Evolutionary conservation across 345 rosid genomes (phyloP), one percentile per base, ranked within the genome.

Genomic region (rapeseed (Brassica napus)): DNA sequence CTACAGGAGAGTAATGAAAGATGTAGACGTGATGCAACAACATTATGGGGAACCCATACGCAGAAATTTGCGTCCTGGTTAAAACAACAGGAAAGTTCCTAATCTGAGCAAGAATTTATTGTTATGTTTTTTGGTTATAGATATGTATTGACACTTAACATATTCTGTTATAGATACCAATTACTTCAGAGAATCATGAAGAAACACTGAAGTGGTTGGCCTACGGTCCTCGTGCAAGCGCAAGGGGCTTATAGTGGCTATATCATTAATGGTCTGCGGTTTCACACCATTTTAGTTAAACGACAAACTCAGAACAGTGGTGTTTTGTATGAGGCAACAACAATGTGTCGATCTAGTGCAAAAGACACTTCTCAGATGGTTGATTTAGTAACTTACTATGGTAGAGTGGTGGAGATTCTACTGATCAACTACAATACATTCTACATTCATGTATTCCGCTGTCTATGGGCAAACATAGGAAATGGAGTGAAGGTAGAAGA

Each of bases 21-120:
- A 65, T 65, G 59, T 65, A 37, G 69, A 65, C 15, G 8, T 65
- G 69, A 65, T 37, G 54, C 30, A 4, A 47, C 54, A 47, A 47
- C 54, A 1, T 47, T 47, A 14, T 47, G 54, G 54, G 1, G 15
- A 47, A 47, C 54, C 16, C 54, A 47, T 47, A 47, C 54, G 1
- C 54, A 47, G 8, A 52, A n/a, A 52, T n/a, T 15, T 52, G 18
- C 21, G 8, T 52, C 58, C 2, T 52, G 58, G 8, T 52, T 52
- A 15, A 47, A 47, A 47, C 15, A 47, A 15, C 15, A 47, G 5
- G 15, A 5, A 44, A 44, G 5, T 44, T 44, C 15, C 15, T 44
- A 44, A 44, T 44, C 52, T 44, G 15, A 44, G n/a, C 1, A 44
- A 44, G 4, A 3, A 44, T 44, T 44, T 44, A 11, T 44, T 44